These are phyloP conservation scores for Moesziomyces antarcticus DNA, from an alignment of 1,284 basidiomycete species.

Conservation along the genomic window DNA sequence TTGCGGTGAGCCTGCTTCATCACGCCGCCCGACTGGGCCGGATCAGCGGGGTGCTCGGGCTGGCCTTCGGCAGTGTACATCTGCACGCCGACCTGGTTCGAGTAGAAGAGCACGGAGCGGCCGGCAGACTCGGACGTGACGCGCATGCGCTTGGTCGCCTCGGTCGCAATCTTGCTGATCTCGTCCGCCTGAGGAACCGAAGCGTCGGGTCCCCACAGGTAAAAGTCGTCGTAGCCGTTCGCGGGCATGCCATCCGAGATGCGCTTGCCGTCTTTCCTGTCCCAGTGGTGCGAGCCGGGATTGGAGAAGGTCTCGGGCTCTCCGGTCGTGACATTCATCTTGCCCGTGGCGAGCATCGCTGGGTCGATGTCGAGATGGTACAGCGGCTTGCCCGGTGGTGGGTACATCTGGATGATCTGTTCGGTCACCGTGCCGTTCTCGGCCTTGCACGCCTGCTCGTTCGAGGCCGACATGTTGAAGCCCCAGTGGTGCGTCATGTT, in stretches of 20 bases:
- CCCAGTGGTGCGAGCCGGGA: conserved; percentile 46
- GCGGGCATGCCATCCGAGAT: conserved; percentile 35
- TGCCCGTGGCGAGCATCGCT: conserved; percentile 48
- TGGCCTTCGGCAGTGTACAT: conserved; percentile 54
- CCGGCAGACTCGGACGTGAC: conserved; percentile 39
- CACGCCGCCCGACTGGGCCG: conserved; percentile 25
- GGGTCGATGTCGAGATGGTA: conserved; percentile 52
- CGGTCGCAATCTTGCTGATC: conserved; percentile 25
- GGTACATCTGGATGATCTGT: conserved; percentile 51
- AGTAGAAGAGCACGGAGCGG: conserved; percentile 45
- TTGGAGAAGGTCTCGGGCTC: conserved; percentile 30
- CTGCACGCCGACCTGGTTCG: conserved; percentile 61
- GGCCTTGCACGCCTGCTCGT: conserved; percentile 20
- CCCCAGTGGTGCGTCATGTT: conserved; percentile 67
- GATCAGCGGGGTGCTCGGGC: conserved; percentile 40
- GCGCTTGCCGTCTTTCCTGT: conserved; percentile 31
- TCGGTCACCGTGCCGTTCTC: conserved; percentile 43
- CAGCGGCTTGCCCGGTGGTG: conserved; percentile 24
- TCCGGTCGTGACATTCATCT: conserved; percentile 16
- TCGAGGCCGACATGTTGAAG: conserved; percentile 56
- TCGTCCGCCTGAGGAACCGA: conserved; percentile 30
- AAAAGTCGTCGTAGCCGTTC: conserved; percentile 61
- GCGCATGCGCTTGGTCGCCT: conserved; percentile 37
- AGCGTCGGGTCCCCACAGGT: conserved; percentile 51
- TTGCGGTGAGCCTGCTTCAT: conserved; percentile 49